These are phyloP conservation scores for Pythium monospermum DNA, from an alignment of 352 stramenopile genomes.

Conservation along the genomic window DNA sequence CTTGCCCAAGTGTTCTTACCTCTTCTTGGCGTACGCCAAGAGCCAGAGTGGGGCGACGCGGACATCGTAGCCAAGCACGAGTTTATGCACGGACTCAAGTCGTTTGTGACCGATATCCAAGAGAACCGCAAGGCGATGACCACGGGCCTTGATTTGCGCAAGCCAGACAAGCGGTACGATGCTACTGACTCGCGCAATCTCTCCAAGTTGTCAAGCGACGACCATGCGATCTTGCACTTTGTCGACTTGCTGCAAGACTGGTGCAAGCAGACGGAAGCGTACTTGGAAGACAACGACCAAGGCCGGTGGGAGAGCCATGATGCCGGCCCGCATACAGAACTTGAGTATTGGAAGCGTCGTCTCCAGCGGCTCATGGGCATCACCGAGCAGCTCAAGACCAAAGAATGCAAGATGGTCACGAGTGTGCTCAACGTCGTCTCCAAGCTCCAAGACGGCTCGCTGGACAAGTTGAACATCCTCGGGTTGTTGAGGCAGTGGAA, in stretches of 20 bases:
- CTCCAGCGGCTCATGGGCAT: slow-evolving; percentile 83
- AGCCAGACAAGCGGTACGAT: slow-evolving; percentile 82
- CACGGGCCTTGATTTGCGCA: slow-evolving; percentile 82
- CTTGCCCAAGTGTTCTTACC: slow-evolving; percentile 72
- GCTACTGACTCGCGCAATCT: slow-evolving; percentile 58
- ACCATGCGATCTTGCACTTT: slow-evolving; percentile 75
- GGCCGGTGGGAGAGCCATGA: slow-evolving; percentile 78
- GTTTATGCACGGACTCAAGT: slow-evolving; percentile 77
- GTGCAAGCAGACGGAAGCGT: slow-evolving; percentile 84
- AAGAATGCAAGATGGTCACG: slow-evolving; percentile 86
- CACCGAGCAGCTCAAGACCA: slow-evolving; percentile 87
- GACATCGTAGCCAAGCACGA: slow-evolving; percentile 68
- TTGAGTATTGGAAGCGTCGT: slow-evolving; percentile 85
- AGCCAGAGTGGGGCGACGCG: slow-evolving; percentile 61
- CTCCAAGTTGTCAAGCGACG: slow-evolving; percentile 63
- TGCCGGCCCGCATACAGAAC: slow-evolving; percentile 70
- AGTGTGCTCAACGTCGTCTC: slow-evolving; percentile 75
- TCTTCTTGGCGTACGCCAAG: slow-evolving; percentile 32
- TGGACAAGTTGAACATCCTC: slow-evolving; percentile 63
- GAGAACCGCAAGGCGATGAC: slow-evolving; percentile 89
- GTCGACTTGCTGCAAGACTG: slow-evolving; percentile 86
- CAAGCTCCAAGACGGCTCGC: slow-evolving; percentile 61
- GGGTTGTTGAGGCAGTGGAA: slow-evolving; percentile 76
- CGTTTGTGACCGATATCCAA: slow-evolving; percentile 81
- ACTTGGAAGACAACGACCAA: slow-evolving; percentile 83